These are phyloP conservation scores for Xylariaceae sp. DNA, from an alignment of 2,329 filamentous ascomycete genomes.

Conservation along the genomic window DNA sequence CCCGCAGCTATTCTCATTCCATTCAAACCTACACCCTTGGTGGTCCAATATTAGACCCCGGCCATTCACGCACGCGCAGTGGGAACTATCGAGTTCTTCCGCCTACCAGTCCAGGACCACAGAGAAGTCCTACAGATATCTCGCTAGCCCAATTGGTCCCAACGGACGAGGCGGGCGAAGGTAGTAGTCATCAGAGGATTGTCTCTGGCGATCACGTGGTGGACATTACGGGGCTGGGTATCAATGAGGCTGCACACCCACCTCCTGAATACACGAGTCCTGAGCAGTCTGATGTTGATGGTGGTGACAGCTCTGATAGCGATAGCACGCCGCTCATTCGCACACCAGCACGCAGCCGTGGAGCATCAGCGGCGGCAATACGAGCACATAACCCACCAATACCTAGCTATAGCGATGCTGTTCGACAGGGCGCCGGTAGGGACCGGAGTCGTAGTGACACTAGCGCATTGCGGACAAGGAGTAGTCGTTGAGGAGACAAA, in stretches of 20 bases:
- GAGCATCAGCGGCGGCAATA: conserved; percentile 45
- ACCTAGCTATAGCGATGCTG: conserved; percentile 77
- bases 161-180: conserved; percentile 69
- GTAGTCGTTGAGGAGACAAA: conserved; percentile 2
- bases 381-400: conserved; percentile 60
- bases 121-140: conserved; percentile 91
- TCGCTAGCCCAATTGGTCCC: conserved; percentile 83
- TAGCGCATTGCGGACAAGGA: conserved; percentile 27
- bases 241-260: conserved; percentile 58
- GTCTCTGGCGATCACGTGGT: conserved; percentile 37
- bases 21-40: conserved; percentile 40
- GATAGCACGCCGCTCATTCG: conserved; percentile 54
- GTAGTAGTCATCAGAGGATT: conserved; percentile 38
- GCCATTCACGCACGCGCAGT: conserved; percentile 72
- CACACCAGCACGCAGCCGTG: conserved; percentile 47
- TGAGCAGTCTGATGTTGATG: conserved; percentile 56
- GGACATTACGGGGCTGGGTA: conserved; percentile 40
- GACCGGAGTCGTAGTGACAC: conserved; percentile 44
- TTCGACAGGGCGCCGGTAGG: conserved; percentile 52
- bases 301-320: conserved; percentile 53
- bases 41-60: conserved; percentile 48
- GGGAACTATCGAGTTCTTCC: conserved; percentile 73
- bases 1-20: conserved; percentile 41
- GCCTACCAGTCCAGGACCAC: conserved; percentile 82
- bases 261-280: conserved; percentile 73